Evolutionary conservation across 352 stramenopile genomes (phyloP).

Genomic region (Pythium sukuiense): DNA sequence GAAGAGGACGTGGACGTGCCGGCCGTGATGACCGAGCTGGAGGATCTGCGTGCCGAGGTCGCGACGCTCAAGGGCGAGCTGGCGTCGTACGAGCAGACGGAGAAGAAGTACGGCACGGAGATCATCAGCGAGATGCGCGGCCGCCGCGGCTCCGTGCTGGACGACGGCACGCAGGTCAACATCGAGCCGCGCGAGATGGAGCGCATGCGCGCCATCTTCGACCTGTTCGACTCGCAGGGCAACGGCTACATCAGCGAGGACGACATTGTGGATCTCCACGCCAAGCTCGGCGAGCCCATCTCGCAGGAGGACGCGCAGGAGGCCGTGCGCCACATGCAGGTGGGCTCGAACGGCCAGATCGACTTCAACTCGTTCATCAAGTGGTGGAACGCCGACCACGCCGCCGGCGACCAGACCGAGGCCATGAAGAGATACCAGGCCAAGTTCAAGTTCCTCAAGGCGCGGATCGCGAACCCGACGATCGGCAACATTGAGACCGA

Average conservation of each 20-base stretch:
- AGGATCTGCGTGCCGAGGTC: constrained; percentile 75
- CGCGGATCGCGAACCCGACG: constrained; percentile 79
- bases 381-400: constrained; percentile 88
- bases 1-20: constrained; percentile 76
- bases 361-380: constrained; percentile 89
- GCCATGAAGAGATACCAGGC: constrained; percentile 83
- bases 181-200: constrained; percentile 84
- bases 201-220: constrained; percentile 84
- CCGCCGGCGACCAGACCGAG: constrained; percentile 61
- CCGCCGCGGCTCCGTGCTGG: constrained; percentile 67
- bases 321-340: constrained; percentile 73
- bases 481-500: constrained; percentile 82
- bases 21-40: constrained; percentile 62
- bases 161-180: constrained; percentile 77
- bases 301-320: constrained; percentile 70
- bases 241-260: constrained; percentile 79
- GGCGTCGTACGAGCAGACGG: constrained; percentile 72
- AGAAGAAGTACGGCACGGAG: constrained; percentile 73
- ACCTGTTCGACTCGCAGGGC: constrained; percentile 79
- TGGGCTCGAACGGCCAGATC: constrained; percentile 54
- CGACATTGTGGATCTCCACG: constrained; percentile 78
- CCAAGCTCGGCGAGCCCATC: constrained; percentile 83
- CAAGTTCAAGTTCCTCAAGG: constrained; percentile 91
- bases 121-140: constrained; percentile 47
- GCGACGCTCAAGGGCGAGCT: constrained; percentile 69